Base-by-base conservation (phyloP, 257 asterid genomes). In the Solanum piurae region DNA sequence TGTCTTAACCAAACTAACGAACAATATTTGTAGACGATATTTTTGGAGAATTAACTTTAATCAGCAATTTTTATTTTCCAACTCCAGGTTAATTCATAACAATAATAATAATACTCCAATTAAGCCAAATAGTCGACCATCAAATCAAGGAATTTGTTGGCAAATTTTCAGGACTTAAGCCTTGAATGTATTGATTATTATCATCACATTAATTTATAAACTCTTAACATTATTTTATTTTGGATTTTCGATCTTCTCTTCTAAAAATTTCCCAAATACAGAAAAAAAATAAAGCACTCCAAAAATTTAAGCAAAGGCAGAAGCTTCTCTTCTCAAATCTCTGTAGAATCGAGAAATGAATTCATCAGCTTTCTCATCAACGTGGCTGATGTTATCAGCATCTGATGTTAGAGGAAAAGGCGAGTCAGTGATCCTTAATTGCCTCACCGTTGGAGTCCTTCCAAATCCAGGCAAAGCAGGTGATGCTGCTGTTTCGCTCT, bases 391-490 rank as follows among this genome's bases (percentile, higher is more conserved):
- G 0, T 73, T 7, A 68, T 68, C 91, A 4, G 25, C 85, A 7
- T 87, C 86, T 42, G 29, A 29, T 29, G 42, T 46, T 31, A 91
- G 1, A 13, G 89, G 92, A 20, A 89, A 88, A 2, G 90, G 93
- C 5, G 93, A 91, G 5, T 89, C 92, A 14, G 91, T 88, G 12
- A 92, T 31, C 84, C 93, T 89, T 20, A 92, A 79, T 83, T 92
- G 94, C 83, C 93, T 91, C n/a, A 88, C 91, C 75, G 83, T 69
- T 12, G 93, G 92, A 13, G 88, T 89, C 83, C 66, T 87, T 5
- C 93, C 91, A 3, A 86, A 92, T 13, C 92, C 89, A 4, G 93
- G 93, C 64, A 92, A 64, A 20, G 89, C 91, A 11, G 94, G 94
- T 3, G 94, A 92, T 4, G 87, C 88, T n/a, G n/a, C n/a, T n/a